Conservation (phyloP, 2,329 filamentous ascomycete species). For the Clarireedia homoeocarpa region DNA sequence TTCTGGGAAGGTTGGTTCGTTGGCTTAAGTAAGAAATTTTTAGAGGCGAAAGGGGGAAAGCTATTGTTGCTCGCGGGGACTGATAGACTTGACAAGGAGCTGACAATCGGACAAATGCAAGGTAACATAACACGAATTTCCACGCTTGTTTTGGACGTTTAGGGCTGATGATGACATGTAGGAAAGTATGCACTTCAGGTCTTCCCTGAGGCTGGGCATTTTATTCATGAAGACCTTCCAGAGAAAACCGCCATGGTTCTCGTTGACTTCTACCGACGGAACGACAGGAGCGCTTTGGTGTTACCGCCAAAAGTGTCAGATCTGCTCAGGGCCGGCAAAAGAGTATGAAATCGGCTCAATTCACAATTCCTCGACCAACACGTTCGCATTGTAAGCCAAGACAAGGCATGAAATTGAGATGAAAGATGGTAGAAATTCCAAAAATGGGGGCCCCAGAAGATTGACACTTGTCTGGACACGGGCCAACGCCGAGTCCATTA, state of each 20-base stretch:
- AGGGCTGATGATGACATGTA: conserved; percentile 25
- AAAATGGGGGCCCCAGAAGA: no score
- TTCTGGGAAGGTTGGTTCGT: conserved; percentile 96
- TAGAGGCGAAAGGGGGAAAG: conserved; percentile 75
- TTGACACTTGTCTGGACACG: not conserved
- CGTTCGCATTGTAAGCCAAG: not conserved
- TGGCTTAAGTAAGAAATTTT: conserved; percentile 81
- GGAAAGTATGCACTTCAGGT: conserved; percentile 95
- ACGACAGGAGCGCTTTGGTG: conserved; percentile 77
- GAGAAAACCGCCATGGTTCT: conserved; percentile 80
- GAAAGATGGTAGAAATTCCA: not conserved
- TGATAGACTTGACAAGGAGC: conserved; percentile 80
- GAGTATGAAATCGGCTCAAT: conserved; percentile 31
- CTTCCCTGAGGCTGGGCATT: conserved; percentile 90
- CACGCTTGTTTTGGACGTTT: not conserved
- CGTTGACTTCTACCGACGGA: conserved; percentile 85
- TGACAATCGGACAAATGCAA: conserved; percentile 97
- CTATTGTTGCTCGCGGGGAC: conserved; percentile 79
- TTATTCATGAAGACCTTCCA: conserved; percentile 91
- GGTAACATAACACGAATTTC: conserved; percentile 41
- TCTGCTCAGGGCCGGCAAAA: conserved; percentile 54
- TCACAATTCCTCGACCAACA: not conserved
- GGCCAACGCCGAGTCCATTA: not conserved
- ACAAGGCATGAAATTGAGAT: not conserved
- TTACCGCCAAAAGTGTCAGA: conserved; percentile 88